These are phyloP conservation scores for Linnemannia exigua DNA, from an alignment of 192 early-diverging fungal genomes.

Conservation along the genomic window DNA sequence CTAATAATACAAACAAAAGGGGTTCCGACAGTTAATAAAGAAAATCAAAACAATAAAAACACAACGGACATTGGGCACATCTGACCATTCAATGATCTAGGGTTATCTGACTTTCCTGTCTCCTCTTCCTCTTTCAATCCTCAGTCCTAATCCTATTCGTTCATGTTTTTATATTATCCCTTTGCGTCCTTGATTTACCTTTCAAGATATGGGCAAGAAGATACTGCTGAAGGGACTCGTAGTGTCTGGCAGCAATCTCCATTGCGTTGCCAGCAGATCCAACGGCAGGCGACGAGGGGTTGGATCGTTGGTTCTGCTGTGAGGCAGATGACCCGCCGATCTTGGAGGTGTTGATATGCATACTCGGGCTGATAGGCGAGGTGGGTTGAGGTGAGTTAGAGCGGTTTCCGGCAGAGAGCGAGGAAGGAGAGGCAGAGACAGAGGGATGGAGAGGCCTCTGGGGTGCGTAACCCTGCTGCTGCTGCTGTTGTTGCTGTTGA, in stretches of 20 bases:
- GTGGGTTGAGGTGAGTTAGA: slow-evolving; percentile 44
- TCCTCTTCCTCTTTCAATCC: neutral
- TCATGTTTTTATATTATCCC: neutral
- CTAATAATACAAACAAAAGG: slow-evolving; percentile 38
- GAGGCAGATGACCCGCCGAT: neutral
- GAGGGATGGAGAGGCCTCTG: slow-evolving; percentile 43
- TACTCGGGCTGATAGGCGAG: slow-evolving; percentile 38
- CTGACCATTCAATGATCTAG: neutral
- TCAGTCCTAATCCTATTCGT: neutral
- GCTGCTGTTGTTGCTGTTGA: slow-evolving; percentile 17
- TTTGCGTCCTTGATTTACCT: slow-evolving; percentile 25
- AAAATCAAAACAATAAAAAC: slow-evolving; percentile 6
- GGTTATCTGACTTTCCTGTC: neutral
- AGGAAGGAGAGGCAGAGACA: slow-evolving; percentile 12
- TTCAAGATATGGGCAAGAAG: slow-evolving; percentile 63
- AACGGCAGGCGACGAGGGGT: slow-evolving; percentile 29
- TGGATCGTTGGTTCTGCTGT: slow-evolving; percentile 36
- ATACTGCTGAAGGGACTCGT: slow-evolving; percentile 65
- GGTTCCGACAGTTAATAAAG: neutral
- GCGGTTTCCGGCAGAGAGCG: slow-evolving; percentile 23
- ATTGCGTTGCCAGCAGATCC: slow-evolving; percentile 40
- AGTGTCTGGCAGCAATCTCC: slow-evolving; percentile 66
- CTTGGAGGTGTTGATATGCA: slow-evolving; percentile 47
- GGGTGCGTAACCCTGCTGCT: slow-evolving; percentile 32
- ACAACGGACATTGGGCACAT: neutral